phyloP scores from a whole-genome alignment of 1,284 basidiomycete genomes.

The Laetiporus sulphureus region DNA sequence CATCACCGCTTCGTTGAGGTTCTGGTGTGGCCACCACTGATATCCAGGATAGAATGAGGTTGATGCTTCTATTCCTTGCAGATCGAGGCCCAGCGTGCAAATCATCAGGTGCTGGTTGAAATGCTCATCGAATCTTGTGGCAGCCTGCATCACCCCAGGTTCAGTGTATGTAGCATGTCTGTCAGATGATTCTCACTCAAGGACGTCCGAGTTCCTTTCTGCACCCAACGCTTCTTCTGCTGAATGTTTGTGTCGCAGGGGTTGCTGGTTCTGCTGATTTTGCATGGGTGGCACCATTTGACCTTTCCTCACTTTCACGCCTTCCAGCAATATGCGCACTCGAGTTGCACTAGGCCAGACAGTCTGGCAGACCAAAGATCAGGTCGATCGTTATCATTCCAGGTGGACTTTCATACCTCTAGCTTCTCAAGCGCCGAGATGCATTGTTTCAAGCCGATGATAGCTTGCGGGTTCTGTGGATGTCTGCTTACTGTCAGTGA shows the following conservation, averaged over 20 bases:
- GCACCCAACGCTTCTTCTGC: slow-evolving; percentile 60
- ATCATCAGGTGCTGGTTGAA: slow-evolving; percentile 57
- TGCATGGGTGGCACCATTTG: slow-evolving; percentile 30
- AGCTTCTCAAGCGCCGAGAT: slow-evolving; percentile 65
- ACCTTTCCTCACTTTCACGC: slow-evolving; percentile 54
- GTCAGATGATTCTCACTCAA: slow-evolving; percentile 37
- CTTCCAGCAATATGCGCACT: slow-evolving; percentile 64
- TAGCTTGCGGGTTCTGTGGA: slow-evolving; percentile 64
- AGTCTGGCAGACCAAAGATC: no score
- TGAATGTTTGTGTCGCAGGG: slow-evolving; percentile 50
- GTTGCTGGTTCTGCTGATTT: slow-evolving; percentile 8
- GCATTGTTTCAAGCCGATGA: slow-evolving; percentile 59
- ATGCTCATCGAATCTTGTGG: slow-evolving; percentile 55
- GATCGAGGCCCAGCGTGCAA: slow-evolving; percentile 62
- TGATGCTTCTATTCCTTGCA: slow-evolving; percentile 53
- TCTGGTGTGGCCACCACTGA: slow-evolving; percentile 62
- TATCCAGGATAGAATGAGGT: slow-evolving; percentile 64
- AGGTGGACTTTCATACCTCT: slow-evolving; percentile 61
- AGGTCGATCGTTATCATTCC: no score
- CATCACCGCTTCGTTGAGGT: slow-evolving; percentile 9
- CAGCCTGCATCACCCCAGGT: no score
- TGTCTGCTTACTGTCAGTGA: slow-evolving; percentile 51
- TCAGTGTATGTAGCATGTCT: no score
- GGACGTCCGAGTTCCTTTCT: slow-evolving; percentile 41
- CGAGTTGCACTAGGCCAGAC: slow-evolving; percentile 72